phyloP scores from a whole-genome alignment of 495 filamentous ascomycete species.

The Penicillium coffeae region DNA sequence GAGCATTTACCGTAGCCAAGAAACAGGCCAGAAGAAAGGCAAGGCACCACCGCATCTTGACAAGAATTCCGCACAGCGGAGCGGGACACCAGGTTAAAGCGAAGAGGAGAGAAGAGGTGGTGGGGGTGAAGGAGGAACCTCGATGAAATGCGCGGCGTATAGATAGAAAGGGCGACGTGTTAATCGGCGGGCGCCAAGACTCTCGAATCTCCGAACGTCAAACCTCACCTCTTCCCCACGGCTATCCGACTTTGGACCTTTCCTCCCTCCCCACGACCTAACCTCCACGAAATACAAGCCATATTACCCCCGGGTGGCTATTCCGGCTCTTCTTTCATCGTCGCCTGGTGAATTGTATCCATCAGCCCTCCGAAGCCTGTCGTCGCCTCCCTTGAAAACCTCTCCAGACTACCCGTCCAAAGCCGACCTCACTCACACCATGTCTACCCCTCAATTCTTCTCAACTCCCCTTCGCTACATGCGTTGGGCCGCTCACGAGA shows the following conservation, averaged over 20 bases:
- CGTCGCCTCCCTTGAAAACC: slow-evolving; percentile 8
- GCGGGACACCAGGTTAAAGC: slow-evolving; percentile 17
- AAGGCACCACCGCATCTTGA: slow-evolving; percentile 71
- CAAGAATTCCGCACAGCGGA: slow-evolving; percentile 40
- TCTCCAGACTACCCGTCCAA: slow-evolving; percentile 11
- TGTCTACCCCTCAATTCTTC: slow-evolving; percentile 79
- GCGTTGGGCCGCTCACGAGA: slow-evolving; percentile 80
- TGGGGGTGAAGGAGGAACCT: slow-evolving; percentile 14
- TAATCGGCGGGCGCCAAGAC: slow-evolving; percentile 46
- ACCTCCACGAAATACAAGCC: slow-evolving; percentile 4
- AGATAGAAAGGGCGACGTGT: slow-evolving; percentile 47
- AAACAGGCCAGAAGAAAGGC: slow-evolving; percentile 64
- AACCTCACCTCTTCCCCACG: slow-evolving; percentile 28
- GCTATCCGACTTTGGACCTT: slow-evolving; percentile 17
- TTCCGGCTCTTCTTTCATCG: background rate
- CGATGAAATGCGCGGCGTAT: slow-evolving; percentile 14
- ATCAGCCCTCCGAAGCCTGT: background rate
- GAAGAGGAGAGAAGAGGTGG: slow-evolving; percentile 15
- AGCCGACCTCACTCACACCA: slow-evolving; percentile 31
- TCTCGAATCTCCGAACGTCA: slow-evolving; percentile 35
- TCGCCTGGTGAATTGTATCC: slow-evolving; percentile 2
- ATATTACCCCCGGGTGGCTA: slow-evolving; percentile 8
- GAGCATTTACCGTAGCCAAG: slow-evolving; percentile 62
- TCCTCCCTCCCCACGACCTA: slow-evolving; percentile 7
- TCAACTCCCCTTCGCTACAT: slow-evolving; percentile 73